These are phyloP conservation scores for Candida smagusa DNA, from an alignment of 1,139 yeast genomes.

Conservation along the genomic window DNA sequence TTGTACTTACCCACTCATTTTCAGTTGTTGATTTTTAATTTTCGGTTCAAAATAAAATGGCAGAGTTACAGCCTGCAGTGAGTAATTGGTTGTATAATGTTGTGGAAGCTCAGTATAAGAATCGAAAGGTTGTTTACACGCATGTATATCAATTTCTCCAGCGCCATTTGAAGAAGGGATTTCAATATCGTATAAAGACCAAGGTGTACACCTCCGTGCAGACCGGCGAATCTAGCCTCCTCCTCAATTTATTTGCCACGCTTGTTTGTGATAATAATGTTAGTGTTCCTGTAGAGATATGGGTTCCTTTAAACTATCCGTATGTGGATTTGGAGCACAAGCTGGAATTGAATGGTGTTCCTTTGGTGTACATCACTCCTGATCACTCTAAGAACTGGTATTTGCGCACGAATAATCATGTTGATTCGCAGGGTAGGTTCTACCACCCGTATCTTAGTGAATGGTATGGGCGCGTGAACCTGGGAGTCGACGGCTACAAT, in stretches of 20 bases:
- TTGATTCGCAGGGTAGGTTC: slow-evolving; percentile 72
- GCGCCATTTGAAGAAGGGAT: slow-evolving; percentile 35
- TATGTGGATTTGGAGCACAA: slow-evolving; percentile 12
- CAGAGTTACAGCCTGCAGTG: slow-evolving; percentile 33
- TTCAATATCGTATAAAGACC: slow-evolving; percentile 60
- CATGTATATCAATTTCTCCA: slow-evolving; percentile 59
- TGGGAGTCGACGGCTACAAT: slow-evolving; percentile 22
- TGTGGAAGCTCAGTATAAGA: slow-evolving; percentile 49
- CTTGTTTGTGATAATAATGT: slow-evolving; percentile 32
- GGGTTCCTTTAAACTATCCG: slow-evolving; percentile 79
- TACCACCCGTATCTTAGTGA: slow-evolving; percentile 65
- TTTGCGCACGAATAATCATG: slow-evolving; percentile 59
- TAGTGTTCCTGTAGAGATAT: slow-evolving; percentile 62
- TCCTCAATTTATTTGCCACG: slow-evolving; percentile 64
- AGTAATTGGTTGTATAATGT: slow-evolving; percentile 45
- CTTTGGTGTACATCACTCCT: slow-evolving; percentile 59
- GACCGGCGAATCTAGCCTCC: slow-evolving; percentile 55
- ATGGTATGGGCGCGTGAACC: slow-evolving; percentile 44
- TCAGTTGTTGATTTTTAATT: slow-evolving; percentile 8
- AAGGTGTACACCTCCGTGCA: slow-evolving; percentile 58
- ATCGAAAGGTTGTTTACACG: slow-evolving; percentile 52
- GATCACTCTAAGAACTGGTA: slow-evolving; percentile 34
- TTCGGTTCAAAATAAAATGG: slow-evolving; percentile 10
- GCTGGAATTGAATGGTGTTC: slow-evolving; percentile 33
- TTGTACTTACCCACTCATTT: slow-evolving; percentile 32